Conservation (phyloP, 1,139 yeast species). For the Yamadazyma songkhlaensis region DNA sequence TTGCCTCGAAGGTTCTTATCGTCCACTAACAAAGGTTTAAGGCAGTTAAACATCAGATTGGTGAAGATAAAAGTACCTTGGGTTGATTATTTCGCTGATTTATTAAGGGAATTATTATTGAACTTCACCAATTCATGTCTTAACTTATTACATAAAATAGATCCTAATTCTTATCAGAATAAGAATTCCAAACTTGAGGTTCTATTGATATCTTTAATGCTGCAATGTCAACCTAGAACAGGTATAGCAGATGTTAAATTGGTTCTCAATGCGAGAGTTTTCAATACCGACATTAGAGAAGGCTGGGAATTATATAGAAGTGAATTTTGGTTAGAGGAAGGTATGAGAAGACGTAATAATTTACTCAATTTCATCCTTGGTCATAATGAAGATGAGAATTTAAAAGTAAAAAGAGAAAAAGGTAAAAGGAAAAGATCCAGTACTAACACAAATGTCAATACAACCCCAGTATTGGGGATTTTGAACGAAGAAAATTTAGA, state of each 20-base stretch:
- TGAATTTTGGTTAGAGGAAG: constrained; percentile 90
- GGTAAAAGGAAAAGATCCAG: constrained; percentile 31
- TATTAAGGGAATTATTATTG: constrained; percentile 38
- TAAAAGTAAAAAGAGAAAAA: constrained; percentile 34
- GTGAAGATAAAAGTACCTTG: constrained; percentile 66
- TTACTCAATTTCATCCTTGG: constrained; percentile 34
- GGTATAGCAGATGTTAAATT: constrained; percentile 60
- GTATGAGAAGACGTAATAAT: constrained; percentile 59
- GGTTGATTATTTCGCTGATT: constrained; percentile 50
- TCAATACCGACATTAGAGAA: constrained; percentile 79
- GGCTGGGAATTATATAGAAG: constrained; percentile 94
- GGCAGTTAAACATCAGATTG: constrained; percentile 76
- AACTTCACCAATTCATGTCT: constrained; percentile 27
- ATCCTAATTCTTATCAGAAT: constrained; percentile 34
- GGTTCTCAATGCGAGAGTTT: constrained; percentile 76
- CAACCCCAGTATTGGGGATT: constrained; percentile 15
- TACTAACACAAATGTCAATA: constrained; percentile 6
- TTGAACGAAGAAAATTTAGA: constrained; percentile 30
- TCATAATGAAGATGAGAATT: constrained; percentile 14
- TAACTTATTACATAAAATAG: constrained; percentile 29
- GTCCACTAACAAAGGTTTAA: constrained; percentile 80
- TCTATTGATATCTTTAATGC: constrained; percentile 41
- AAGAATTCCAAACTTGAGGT: constrained; percentile 38
- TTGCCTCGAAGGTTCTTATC: constrained; percentile 75
- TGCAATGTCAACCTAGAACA: constrained; percentile 45